Base-by-base conservation (phyloP, 1,284 basidiomycete species). In the Ceraceosorus bombacis region DNA sequence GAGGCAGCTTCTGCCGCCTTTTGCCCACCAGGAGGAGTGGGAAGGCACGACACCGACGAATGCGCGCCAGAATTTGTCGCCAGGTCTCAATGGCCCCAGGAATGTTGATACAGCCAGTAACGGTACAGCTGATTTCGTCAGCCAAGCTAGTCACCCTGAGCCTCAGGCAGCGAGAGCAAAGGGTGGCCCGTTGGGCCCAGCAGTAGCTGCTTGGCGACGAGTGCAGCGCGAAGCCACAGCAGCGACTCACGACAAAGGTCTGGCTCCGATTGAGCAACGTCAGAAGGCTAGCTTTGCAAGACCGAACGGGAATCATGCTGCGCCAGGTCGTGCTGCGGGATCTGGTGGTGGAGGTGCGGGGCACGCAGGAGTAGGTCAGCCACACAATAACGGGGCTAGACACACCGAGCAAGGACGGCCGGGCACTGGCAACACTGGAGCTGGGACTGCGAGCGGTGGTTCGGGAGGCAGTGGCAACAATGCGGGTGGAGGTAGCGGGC, bases 181-280 rank as follows among this genome's bases (percentile, higher is more conserved):
- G 27, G 27, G 43, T 15, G 43, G 43, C 10, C 43, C 43, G 15
- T 15, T 46, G 43, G 43, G 43, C 43, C 27, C 27, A 27, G 43
- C 43, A 15, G 43, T 15, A 10, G 43, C 43, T 46, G 43, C 15
- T 10, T 46, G 43, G 43, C 43, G 43, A 4, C 43, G 43, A 46
- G 43, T 15, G 15, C 43, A 46, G 43, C 9, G 43, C 9, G 43
- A 46, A 46, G 43, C 43, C 2, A 46, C 10, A 10, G 43, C 43
- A 46, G 10, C 43, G 43, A 46, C 15, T 10, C 43, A 10, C 43
- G 43, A 46, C 43, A 15, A 10, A 46, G 43, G 43, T 4, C 43
- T 1, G 58, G 41, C 52, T 55, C 43, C 40, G 61, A 57, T 39
- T 61, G 57, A 5, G 56, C 61, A 49, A 48, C 55, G 27, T 46